Conservation (phyloP, 1,284 basidiomycete genomes). For the Sutorius eximius region DNA sequence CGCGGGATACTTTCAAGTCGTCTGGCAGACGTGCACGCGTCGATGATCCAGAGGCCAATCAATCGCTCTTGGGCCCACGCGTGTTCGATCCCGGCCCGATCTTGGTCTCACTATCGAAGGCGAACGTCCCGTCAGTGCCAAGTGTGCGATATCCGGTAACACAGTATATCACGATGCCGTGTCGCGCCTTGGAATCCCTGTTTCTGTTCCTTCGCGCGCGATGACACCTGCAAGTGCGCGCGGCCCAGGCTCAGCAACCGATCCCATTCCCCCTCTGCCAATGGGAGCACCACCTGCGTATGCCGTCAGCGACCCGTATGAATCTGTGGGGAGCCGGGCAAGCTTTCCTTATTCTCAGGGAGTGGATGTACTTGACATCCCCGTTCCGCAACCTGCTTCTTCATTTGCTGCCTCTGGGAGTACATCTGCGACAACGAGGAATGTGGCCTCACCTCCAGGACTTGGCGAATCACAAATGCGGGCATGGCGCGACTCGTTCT, state of each 20-base stretch:
- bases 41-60: conserved; percentile 49
- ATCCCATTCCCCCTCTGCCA: conserved; percentile 17
- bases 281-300: conserved; percentile 39
- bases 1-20: conserved; percentile 40
- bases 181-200: conserved; percentile 51
- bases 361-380: conserved; percentile 60
- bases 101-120: conserved; percentile 40
- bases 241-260: conserved; percentile 17
- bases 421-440: conserved; percentile 29
- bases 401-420: conserved; percentile 46
- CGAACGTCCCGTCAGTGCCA: conserved; percentile 54
- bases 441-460: conserved; percentile 49
- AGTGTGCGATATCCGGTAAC: conserved; percentile 51
- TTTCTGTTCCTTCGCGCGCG: conserved; percentile 46
- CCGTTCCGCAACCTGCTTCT: conserved; percentile 52
- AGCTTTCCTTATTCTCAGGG: conserved; percentile 24
- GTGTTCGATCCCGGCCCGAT: conserved; percentile 18
- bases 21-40: conserved; percentile 32
- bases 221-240: conserved; percentile 38
- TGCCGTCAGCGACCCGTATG: conserved; percentile 32
- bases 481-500: conserved; percentile 45
- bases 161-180: conserved; percentile 62
- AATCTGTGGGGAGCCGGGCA: conserved; percentile 17
- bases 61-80: conserved; percentile 32
- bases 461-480: conserved; percentile 41